These are phyloP conservation scores for Cercospora canescens DNA, from an alignment of 2,329 filamentous ascomycete species.

Conservation along the genomic window DNA sequence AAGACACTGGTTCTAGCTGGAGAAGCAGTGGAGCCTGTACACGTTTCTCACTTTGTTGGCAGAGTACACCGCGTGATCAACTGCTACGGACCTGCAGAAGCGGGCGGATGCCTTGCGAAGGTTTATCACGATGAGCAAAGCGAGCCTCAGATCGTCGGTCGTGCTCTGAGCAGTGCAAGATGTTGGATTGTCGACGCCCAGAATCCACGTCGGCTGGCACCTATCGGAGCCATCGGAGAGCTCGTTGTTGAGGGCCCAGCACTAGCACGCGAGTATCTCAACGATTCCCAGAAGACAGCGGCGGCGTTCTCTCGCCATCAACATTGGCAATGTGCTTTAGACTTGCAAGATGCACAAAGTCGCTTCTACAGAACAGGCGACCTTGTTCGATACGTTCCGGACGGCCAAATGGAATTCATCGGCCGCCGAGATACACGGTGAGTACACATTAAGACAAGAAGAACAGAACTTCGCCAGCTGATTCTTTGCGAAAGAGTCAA, in stretches of 20 bases:
- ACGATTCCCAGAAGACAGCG: not conserved
- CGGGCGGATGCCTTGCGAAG: not conserved
- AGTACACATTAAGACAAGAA: not conserved
- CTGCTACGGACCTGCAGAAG: not conserved
- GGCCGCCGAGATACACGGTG: not conserved
- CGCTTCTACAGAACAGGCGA: not conserved
- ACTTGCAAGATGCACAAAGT: not conserved
- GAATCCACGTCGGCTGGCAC: not conserved
- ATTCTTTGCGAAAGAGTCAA: not conserved
- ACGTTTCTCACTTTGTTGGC: not conserved
- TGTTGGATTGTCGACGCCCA: not conserved
- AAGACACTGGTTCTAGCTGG: not conserved
- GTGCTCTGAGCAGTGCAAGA: not conserved
- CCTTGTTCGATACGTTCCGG: not conserved
- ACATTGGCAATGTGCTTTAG: not conserved
- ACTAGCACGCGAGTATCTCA: not conserved
- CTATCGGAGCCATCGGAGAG: not conserved
- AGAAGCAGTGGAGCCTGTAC: not conserved
- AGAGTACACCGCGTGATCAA: not conserved
- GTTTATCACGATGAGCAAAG: not conserved
- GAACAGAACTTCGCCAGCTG: not conserved
- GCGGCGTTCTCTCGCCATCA: not conserved
- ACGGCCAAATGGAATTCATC: not conserved
- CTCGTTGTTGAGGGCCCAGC: not conserved
- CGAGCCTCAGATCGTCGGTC: not conserved